Evolutionary conservation across 108 stramenopile species (phyloP).

Genomic region (Pseudonitzschia pungens): DNA sequence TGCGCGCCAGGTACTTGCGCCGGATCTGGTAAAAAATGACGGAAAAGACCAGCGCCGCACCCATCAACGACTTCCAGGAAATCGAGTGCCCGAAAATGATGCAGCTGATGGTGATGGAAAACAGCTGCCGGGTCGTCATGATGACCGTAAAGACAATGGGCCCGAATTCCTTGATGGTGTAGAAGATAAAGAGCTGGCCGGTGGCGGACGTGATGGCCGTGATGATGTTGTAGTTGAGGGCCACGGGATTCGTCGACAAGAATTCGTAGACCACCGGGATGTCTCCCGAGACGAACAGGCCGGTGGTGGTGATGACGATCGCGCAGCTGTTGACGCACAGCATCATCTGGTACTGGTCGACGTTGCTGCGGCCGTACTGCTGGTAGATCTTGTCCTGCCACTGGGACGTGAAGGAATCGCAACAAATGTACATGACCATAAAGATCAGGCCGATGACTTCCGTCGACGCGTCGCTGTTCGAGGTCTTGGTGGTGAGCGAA

Average conservation of each 20-base stretch:
- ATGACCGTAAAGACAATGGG: slow-evolving; percentile 98
- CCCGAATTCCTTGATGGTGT: slow-evolving; percentile 97
- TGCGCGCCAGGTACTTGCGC: slow-evolving; percentile 50
- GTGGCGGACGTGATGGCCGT: slow-evolving; percentile 94
- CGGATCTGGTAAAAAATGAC: slow-evolving; percentile 94
- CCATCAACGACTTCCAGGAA: slow-evolving; percentile 59
- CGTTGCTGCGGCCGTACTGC: slow-evolving; percentile 86
- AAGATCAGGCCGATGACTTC: slow-evolving; percentile 89
- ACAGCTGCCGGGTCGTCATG: slow-evolving; percentile 97
- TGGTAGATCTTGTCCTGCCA: slow-evolving; percentile 97
- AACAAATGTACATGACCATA: slow-evolving; percentile 90
- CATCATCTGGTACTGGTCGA: slow-evolving; percentile 99
- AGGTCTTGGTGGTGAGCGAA: slow-evolving; percentile 67
- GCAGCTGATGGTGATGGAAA: slow-evolving; percentile 93
- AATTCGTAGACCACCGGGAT: slow-evolving; percentile 90
- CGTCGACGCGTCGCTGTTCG: slow-evolving; percentile 52
- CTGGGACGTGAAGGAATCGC: slow-evolving; percentile 98
- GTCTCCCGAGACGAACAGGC: slow-evolving; percentile 90
- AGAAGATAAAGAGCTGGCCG: slow-evolving; percentile 96
- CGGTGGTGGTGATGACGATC: slow-evolving; percentile 88
- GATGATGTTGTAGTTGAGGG: slow-evolving; percentile 87
- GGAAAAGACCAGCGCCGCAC: slow-evolving; percentile 89
- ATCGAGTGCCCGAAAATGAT: slow-evolving; percentile 91
- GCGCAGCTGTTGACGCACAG: slow-evolving; percentile 96
- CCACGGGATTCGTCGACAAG: slow-evolving; percentile 84